Evolutionary conservation across 805 yeast species (phyloP), one percentile per base, ranked within the genome.

Genomic region (Yamadazyma nakazawae): DNA sequence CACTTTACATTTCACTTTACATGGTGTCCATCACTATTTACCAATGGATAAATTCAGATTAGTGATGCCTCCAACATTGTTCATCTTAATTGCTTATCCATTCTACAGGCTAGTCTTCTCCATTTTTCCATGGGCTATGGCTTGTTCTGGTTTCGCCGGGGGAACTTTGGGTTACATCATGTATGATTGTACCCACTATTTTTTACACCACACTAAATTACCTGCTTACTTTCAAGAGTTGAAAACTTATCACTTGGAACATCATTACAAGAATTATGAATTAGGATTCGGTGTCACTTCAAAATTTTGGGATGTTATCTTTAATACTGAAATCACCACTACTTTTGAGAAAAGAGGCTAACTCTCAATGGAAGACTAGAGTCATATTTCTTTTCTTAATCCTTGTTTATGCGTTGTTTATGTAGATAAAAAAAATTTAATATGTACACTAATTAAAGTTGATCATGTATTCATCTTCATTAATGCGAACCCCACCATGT

Each of bases 281-380:
- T 72, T 91, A 57, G 99, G 98, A 1, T 94, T 91, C 57, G 99
- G 99, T 56, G 98, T 94, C 52, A 89, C 98, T 26, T 79, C 90
- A 51, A 82, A 80, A 69, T 88, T 88, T 68, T 94, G 99, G 99
- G 99, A 94, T 66, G 78, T 70, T 24, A 88, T 94, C 10, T 94
- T 94, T 64, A 88, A 86, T 48, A 92, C 98, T 35, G 84, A 82
- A 54, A 73, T 89, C 58, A 75, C 78, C 38, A 71, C 71, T 18
- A 75, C 81, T 38, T 74, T 60, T 52, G 64, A 75, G 58, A 79
- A 75, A 65, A 65, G 64, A 51, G 58, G 52, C 16, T 67, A 54
- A 34, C 21, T 24, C 24, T 37, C 31, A 14, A 11, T 10, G 5
- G 9, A 3, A 28, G 32, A 3, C n/a, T 9, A 21, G 24, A 5